Evolutionary conservation across 495 filamentous ascomycete species (phyloP).

Genomic region (Penicillium turbatum): DNA sequence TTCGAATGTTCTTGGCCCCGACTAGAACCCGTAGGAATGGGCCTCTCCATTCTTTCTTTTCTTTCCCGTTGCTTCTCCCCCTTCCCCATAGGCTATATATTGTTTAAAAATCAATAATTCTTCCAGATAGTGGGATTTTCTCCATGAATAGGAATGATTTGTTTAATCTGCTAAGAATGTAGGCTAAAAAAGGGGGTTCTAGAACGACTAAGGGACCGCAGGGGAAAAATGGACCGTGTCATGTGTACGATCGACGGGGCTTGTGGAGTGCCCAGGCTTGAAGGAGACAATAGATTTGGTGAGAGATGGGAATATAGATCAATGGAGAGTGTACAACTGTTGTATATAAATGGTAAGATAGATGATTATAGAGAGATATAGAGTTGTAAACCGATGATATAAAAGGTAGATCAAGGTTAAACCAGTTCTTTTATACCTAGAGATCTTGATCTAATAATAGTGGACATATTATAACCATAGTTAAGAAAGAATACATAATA

Average conservation of each 20-base stretch:
- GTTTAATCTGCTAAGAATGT: constrained; percentile 18
- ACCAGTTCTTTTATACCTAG: no score
- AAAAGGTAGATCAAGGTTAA: neutral
- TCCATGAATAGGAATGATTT: constrained; percentile 28
- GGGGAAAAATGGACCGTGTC: constrained; percentile 36
- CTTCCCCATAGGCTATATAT: neutral
- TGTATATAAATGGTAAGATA: neutral
- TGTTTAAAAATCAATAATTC: constrained; percentile 14
- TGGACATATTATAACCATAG: no score
- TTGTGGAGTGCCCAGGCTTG: constrained; percentile 7
- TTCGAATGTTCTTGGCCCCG: constrained; percentile 11
- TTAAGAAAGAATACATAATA: neutral
- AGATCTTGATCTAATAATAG: no score
- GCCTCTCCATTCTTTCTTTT: neutral
- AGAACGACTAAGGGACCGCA: constrained; percentile 25
- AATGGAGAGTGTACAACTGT: constrained; percentile 1
- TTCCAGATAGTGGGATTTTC: constrained; percentile 17
- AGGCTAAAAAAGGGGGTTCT: constrained; percentile 22
- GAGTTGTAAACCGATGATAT: neutral
- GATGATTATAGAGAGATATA: neutral
- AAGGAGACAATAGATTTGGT: neutral
- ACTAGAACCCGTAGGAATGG: constrained; percentile 4
- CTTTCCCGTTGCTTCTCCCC: neutral
- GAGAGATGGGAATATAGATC: neutral
- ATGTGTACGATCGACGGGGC: constrained; percentile 42